Percentiles rank a stretch among this genome's conserved stretches.
These are phyloP conservation scores for Chaetomium olivaceum DNA, from an alignment of 2,329 filamentous ascomycete species.

Conservation along the genomic window DNA sequence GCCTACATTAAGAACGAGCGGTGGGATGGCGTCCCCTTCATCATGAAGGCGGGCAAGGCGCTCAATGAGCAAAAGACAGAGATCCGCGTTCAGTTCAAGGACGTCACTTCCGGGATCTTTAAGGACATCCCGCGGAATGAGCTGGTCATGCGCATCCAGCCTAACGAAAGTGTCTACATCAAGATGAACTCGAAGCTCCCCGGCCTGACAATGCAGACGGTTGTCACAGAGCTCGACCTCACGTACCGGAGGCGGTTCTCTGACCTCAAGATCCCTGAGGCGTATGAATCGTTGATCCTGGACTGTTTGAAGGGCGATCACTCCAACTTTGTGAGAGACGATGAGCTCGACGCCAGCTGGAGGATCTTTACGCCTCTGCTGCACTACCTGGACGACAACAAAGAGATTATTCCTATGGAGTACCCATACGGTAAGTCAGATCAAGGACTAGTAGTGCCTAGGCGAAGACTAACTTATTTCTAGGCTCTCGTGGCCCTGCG, in stretches of 20 bases:
- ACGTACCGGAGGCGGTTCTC: constrained; percentile 98
- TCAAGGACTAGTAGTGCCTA: background rate
- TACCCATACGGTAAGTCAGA: constrained; percentile 87
- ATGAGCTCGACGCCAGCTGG: constrained; percentile 97
- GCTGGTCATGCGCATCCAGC: constrained; percentile 98
- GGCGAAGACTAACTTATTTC: constrained; percentile 28
- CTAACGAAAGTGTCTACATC: constrained; percentile 99
- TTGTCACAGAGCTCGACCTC: constrained; percentile 95
- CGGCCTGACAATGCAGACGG: constrained; percentile 98
- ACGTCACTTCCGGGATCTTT: constrained; percentile 98
- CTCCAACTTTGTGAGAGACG: constrained; percentile 97
- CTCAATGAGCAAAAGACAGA: constrained; percentile 99
- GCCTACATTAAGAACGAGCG: constrained; percentile 99
- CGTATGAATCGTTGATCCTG: constrained; percentile 95
- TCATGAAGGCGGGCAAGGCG: constrained; percentile 98
- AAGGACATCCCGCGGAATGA: constrained; percentile 99
- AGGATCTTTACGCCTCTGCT: constrained; percentile 96
- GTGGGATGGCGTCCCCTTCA: constrained; percentile 99
- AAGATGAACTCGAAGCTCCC: constrained; percentile 99
- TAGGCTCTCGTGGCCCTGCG: constrained; percentile 92
- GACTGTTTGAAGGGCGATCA: constrained; percentile 98
- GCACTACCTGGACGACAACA: constrained; percentile 98
- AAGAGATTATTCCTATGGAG: constrained; percentile 99
- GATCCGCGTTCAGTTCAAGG: constrained; percentile 98
- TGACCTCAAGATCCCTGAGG: constrained; percentile 98